These are phyloP conservation scores for Pseudogymnoascus destructans DNA, from an alignment of 2,329 filamentous ascomycete genomes.

Conservation along the genomic window DNA sequence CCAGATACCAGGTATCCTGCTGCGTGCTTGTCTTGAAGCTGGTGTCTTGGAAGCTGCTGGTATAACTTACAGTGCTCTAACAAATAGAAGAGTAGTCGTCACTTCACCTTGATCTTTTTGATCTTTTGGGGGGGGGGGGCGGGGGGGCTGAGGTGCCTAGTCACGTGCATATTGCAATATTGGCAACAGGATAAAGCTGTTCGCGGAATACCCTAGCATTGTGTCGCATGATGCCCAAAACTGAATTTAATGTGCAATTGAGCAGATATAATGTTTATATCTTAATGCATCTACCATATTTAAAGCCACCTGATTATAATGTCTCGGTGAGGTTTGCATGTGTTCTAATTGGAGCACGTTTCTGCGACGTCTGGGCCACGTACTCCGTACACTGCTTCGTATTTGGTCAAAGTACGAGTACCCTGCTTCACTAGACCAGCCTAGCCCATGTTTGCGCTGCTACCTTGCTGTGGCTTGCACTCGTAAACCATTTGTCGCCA, in stretches of 20 bases:
- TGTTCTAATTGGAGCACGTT: background rate
- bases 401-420: background rate
- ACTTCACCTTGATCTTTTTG: background rate
- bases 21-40: background rate
- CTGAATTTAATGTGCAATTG: background rate
- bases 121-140: no score
- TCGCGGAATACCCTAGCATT: background rate
- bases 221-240: background rate
- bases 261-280: background rate
- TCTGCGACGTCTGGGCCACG: background rate
- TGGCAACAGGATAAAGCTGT: background rate
- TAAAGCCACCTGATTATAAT: background rate
- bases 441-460: constrained; percentile 7
- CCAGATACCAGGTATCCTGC: background rate
- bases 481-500: constrained; percentile 2
- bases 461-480: background rate
- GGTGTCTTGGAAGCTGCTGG: background rate
- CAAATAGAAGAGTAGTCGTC: background rate
- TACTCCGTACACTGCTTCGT: background rate
- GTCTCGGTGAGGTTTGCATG: background rate
- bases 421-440: background rate
- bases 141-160: background rate
- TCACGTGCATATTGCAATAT: background rate
- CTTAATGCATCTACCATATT: background rate
- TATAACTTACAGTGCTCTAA: no score